Evolutionary conservation across 169 alveolate species (phyloP).

Genomic region (Plasmodium coatneyi): DNA sequence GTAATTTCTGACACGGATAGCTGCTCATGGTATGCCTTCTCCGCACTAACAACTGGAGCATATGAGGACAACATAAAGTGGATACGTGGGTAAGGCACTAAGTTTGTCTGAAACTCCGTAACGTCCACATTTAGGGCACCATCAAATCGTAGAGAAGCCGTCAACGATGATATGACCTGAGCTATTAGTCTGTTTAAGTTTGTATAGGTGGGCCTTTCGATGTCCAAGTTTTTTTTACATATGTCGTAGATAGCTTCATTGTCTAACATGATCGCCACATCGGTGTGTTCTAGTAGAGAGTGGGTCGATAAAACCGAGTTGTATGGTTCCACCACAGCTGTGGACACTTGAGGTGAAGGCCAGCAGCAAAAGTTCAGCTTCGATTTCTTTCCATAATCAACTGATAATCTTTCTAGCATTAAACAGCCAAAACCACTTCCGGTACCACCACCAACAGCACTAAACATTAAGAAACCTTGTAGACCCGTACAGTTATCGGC

Average conservation of each 20-base stretch:
- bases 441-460: slow-evolving; percentile 99
- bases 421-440: slow-evolving; percentile 99
- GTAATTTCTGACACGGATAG: slow-evolving; percentile 99
- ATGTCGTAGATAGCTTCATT: slow-evolving; percentile 99
- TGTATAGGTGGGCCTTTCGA: slow-evolving; percentile 98
- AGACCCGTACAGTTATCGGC: slow-evolving; percentile 99
- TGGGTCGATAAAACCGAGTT: slow-evolving; percentile 98
- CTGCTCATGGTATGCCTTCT: slow-evolving; percentile 99
- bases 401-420: slow-evolving; percentile 97
- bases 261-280: slow-evolving; percentile 98
- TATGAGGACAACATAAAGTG: slow-evolving; percentile 98
- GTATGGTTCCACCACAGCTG: slow-evolving; percentile 99
- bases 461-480: slow-evolving; percentile 98
- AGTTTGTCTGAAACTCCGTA: slow-evolving; percentile 98
- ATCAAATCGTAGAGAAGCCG: slow-evolving; percentile 93
- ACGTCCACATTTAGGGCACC: slow-evolving; percentile 99
- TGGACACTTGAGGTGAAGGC: slow-evolving; percentile 98
- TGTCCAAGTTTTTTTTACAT: slow-evolving; percentile 96
- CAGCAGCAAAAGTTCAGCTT: slow-evolving; percentile 97
- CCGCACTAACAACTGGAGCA: slow-evolving; percentile 99
- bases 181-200: slow-evolving; percentile 98
- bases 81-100: slow-evolving; percentile 99
- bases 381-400: slow-evolving; percentile 97
- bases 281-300: slow-evolving; percentile 98
- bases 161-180: slow-evolving; percentile 88